Base-by-base conservation (phyloP, 306 rosid genomes). In the Corylus heterophylla region DNA sequence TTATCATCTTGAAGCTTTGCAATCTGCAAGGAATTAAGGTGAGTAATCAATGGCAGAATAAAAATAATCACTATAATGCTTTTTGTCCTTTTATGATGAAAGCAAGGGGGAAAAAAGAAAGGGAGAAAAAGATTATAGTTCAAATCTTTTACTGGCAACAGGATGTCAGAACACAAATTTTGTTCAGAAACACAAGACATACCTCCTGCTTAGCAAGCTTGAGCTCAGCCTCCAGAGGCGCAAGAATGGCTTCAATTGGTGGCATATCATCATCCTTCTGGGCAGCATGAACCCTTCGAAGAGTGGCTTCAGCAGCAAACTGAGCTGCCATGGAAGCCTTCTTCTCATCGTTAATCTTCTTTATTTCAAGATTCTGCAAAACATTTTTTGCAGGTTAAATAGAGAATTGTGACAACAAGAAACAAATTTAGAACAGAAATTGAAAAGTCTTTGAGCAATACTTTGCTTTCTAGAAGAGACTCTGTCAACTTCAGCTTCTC, bases 241-340 rank as follows among this genome's bases (percentile, higher is more conserved):
- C 98, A 50, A 96, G 96, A 85, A 96, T 96, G 83, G 99, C 99
- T 80, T 96, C 99, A 18, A 96, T 96, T 67, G 99, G 99, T 79
- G 99, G 99, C 99, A 96, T 96, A 87, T 96, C 99, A 80, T 96
- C 99, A 83, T 96, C 99, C 91, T 96, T 96, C 76, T 96, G 99
- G 54, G 97, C 99, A 77, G 99, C 97, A 84, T 96, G 99, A 76
- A 96, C 99, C 90, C 99, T 96, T 63, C 98, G 90, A 78, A 96
- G 92, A 72, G 99, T 93, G 79, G 99, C 99, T 89, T 96, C 99
- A 45, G 99, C 99, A 10, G 98, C 99, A 80, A 93, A 96, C 85
- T 96, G 99, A 67, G 98, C 99, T 61, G 99, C 99, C 99, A 93
- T 91, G 35, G 99, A 96, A 22, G 99, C 98, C 80, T 96, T 96